Conservation (phyloP, 2,329 filamentous ascomycete species). For the Diplodia intermedia region DNA sequence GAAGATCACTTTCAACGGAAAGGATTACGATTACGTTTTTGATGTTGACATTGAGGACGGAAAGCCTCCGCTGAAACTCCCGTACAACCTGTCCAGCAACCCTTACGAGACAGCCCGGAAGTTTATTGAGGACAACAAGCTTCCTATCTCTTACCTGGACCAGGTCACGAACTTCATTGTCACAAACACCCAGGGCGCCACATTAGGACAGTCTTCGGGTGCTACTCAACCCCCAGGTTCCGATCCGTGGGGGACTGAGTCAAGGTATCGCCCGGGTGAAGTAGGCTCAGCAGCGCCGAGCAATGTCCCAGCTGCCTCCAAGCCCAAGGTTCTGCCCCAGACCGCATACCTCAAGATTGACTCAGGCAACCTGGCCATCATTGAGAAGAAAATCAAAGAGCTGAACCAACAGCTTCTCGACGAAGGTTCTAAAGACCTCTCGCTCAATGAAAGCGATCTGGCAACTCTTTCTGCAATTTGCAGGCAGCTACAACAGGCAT, state of each 20-base stretch:
- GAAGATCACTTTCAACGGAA: slow-evolving; percentile 71
- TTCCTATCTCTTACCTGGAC: slow-evolving; percentile 86
- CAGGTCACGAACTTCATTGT: slow-evolving; percentile 93
- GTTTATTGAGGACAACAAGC: slow-evolving; percentile 87
- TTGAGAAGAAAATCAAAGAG: slow-evolving; percentile 77
- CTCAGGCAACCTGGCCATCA: slow-evolving; percentile 71
- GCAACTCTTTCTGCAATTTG: slow-evolving; percentile 67
- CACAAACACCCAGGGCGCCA: slow-evolving; percentile 85
- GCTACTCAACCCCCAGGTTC: slow-evolving; percentile 59
- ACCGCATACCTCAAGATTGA: slow-evolving; percentile 79
- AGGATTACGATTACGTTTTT: slow-evolving; percentile 96
- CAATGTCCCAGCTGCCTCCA: slow-evolving; percentile 46
- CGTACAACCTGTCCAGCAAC: slow-evolving; percentile 90
- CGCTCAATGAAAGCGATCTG: slow-evolving; percentile 76
- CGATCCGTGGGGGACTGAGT: slow-evolving; percentile 80
- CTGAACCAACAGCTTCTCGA: slow-evolving; percentile 76
- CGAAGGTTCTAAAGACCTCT: slow-evolving; percentile 73
- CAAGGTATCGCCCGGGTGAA: slow-evolving; percentile 78
- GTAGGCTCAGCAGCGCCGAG: slow-evolving; percentile 49
- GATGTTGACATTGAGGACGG: slow-evolving; percentile 96
- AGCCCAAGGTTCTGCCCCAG: slow-evolving; percentile 74
- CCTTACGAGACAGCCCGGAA: slow-evolving; percentile 90
- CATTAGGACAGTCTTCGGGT: slow-evolving; percentile 67
- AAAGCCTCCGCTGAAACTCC: slow-evolving; percentile 89
- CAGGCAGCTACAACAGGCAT: slow-evolving; percentile 64